A percentile compares a stretch with the other conserved stretches of the same genome.
phyloP scores from a whole-genome alignment of 106 monocot genomes.

The Alisma plantagoaquatica region DNA sequence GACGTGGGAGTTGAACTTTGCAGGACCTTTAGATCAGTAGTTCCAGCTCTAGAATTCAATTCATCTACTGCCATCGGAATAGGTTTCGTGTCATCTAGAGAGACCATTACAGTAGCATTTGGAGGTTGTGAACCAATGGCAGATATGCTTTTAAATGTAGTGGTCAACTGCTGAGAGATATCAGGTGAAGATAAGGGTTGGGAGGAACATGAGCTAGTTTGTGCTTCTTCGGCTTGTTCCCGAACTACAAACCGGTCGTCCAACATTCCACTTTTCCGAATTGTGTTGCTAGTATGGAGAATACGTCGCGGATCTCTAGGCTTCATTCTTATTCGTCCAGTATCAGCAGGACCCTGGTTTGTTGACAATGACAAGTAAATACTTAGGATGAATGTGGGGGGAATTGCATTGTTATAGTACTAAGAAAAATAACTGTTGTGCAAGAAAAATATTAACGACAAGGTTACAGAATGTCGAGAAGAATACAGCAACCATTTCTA shows the following conservation, averaged over 20 bases:
- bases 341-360: no score
- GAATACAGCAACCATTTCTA: no score
- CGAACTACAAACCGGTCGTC: no score
- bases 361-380: no score
- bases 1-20: slow-evolving; percentile 11
- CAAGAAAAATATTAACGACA: no score
- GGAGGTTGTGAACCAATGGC: slow-evolving; percentile 12
- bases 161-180: slow-evolving; percentile 18
- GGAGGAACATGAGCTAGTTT: slow-evolving; percentile 11
- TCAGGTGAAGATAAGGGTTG: slow-evolving; percentile 15
- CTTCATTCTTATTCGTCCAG: slow-evolving; percentile 63
- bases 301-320: slow-evolving; percentile 91
- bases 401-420: no score
- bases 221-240: slow-evolving; percentile 34
- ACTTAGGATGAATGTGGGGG: no score
- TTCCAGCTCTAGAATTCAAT: slow-evolving; percentile 1
- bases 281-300: slow-evolving; percentile 44
- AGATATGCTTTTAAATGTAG: slow-evolving; percentile 17
- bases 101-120: background rate
- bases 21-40: slow-evolving; percentile 12
- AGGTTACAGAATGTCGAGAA: no score
- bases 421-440: no score
- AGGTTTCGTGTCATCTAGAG: slow-evolving; percentile 16
- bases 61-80: slow-evolving; percentile 12
- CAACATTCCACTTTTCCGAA: slow-evolving; percentile 24